A percentile compares a stretch with the other conserved stretches of the same genome.
Conservation (phyloP, 768 basidiomycete species). For the Suillus paluster region DNA sequence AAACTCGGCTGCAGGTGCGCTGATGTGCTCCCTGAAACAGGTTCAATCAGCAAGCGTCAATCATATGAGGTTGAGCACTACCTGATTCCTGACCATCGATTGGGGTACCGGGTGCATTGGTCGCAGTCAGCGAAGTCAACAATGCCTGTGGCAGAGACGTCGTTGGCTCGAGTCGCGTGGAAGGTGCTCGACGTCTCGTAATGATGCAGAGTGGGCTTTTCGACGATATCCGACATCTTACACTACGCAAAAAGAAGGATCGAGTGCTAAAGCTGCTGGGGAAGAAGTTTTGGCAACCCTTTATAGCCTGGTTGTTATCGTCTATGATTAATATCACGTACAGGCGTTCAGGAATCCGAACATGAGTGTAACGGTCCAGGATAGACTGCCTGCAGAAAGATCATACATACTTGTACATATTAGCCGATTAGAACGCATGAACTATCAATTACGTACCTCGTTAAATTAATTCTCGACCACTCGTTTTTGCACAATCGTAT, state of each 20-base stretch:
- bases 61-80: constrained; percentile 25
- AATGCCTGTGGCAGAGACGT: constrained; percentile 7
- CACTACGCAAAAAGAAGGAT: constrained; percentile 8
- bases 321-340: constrained; percentile 36
- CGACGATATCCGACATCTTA: constrained; percentile 25
- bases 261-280: background rate
- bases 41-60: background rate
- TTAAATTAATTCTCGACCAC: background rate
- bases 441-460: constrained; percentile 10
- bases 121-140: constrained; percentile 33
- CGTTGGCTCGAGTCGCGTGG: constrained; percentile 8
- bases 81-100: constrained; percentile 54
- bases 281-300: constrained; percentile 8
- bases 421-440: constrained; percentile 5
- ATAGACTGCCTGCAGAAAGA: background rate
- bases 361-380: constrained; percentile 11
- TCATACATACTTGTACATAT: background rate
- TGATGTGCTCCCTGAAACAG: constrained; percentile 40
- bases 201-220: constrained; percentile 19
- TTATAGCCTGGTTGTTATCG: constrained; percentile 24
- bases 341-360: constrained; percentile 7
- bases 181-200: constrained; percentile 25
- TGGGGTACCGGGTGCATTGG: constrained; percentile 45
- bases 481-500: background rate
- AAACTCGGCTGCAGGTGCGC: constrained; percentile 61